Base-by-base conservation (phyloP, 306 rosid species). In the Betula pendula region DNA sequence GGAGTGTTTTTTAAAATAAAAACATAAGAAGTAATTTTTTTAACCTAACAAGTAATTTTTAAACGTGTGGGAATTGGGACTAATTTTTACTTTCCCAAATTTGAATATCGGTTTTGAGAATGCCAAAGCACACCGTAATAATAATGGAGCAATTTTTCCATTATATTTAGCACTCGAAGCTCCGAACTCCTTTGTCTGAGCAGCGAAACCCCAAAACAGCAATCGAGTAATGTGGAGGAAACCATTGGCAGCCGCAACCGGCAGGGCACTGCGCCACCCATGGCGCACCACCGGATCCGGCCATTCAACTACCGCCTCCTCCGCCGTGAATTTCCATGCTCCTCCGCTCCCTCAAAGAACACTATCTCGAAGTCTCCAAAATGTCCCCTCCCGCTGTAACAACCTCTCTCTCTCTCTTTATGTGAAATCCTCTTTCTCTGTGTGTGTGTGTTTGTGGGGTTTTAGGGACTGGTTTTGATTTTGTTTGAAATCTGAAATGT, bases 341-440 rank as follows among this genome's bases (percentile, higher is more conserved):
- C 22, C 95, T 92, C 75, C 96, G 92, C 40, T 95, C 98, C 62
- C 95, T 95, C 56, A 95, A 92, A 72, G 97, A 92, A 4, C 98
- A 95, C 92, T 95, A 89, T 25, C 87, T 83, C 43, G 96, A 92
- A 84, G 89, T 89, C 76, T 77, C 96, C 85, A 89, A 82, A 87
- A 90, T 90, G 96, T 81, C 79, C 66, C 87, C 92, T 86, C 98
- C 98, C 20, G 93, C 97, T n/a, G 97, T 92, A 83, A 35, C 1
- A 17, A 38, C 27, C 44, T 16, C 74, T 67, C 68, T 72, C 71
- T 29, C 55, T 71, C 77, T 71, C 55, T 44, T 51, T 15, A 16
- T 6, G 19, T 6, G 3, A 0, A 51, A 76, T 20, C 31, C 70
- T 42, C 2, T 68, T 11, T 2, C 6, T 7, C n/a, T n/a, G 7